Conservation (phyloP, 257 asterid species). For the Solanum arcanum region DNA sequence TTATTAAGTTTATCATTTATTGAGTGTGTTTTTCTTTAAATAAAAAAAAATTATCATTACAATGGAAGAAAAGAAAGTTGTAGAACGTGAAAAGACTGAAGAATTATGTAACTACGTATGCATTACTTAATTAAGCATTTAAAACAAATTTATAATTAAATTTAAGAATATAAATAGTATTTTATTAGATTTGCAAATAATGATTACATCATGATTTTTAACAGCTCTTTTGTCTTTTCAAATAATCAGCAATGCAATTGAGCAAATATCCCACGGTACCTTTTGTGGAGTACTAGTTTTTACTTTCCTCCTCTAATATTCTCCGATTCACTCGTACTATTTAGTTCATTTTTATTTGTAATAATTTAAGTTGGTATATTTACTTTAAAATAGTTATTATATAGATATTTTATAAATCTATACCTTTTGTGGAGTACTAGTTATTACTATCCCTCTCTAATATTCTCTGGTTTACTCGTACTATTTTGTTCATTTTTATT, state of each 20-base stretch:
- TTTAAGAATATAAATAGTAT: background rate
- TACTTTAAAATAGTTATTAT: too few species aligned
- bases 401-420: too few species aligned
- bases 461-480: too few species aligned
- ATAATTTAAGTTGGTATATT: too few species aligned
- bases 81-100: background rate
- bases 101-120: background rate
- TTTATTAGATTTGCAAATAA: conserved; percentile 1
- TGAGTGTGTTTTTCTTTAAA: too few species aligned
- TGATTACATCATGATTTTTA: conserved; percentile 35
- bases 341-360: too few species aligned
- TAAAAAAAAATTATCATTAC: background rate
- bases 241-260: background rate
- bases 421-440: too few species aligned
- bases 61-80: background rate
- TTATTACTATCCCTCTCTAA: too few species aligned
- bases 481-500: too few species aligned
- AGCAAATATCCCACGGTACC: background rate
- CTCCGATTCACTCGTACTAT: rapidly evolving
- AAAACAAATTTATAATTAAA: background rate
- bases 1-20: background rate
- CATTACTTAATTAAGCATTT: background rate
- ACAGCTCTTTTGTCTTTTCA: conserved; percentile 9
- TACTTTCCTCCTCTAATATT: too few species aligned
- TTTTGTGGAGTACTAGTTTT: background rate